Evolutionary conservation across 192 early-diverging fungal species (phyloP), one percentile per base, ranked within the genome.

Genomic region (Coemansia sp.): DNA sequence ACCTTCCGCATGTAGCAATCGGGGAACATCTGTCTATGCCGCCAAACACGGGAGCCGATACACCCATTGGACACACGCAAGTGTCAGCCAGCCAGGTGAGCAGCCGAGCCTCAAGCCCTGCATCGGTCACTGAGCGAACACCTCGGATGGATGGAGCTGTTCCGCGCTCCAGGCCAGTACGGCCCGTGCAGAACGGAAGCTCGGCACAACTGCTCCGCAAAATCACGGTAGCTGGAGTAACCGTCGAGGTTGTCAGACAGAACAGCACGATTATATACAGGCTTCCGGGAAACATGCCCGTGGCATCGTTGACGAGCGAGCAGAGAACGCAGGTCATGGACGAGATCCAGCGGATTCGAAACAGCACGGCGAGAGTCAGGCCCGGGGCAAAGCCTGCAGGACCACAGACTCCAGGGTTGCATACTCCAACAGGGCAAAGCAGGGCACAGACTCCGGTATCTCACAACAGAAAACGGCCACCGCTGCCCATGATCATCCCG

Each of bases 201-300:
- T 6, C 63, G n/a, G 41, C 72, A 2, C 66, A 82, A 57, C 55
- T 76, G 27, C 60, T 76, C 38, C 67, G 71, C 26, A 65, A 64
- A 49, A 70, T 82, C 24, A 35, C 48, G 13, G 74, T 82, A 6
- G 79, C 74, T 3, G 71, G 74, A 11, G 71, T 77, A 11, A 77
- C 64, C 1, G 65, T 82, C 20, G 79, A 82, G 64, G 74, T 82
- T 2, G 79, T 82, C 20, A 70, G 74, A 5, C 69, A 75, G 58
- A 64, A 66, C 51, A 76, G 57, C 51, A 72, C 66, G 0, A 77
- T 82, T 27, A 77, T 82, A 14, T 82, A 82, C 29, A 54, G 79
- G 3, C 70, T 82, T 23, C 70, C 66, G 5, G 74, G 74, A 45
- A 82, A 82, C 64, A 77, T 67, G 74, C 74, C 79, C 0, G 79